These are phyloP conservation scores for Debaryomyces sp. DNA, from an alignment of 1,139 yeast species.

Conservation along the genomic window DNA sequence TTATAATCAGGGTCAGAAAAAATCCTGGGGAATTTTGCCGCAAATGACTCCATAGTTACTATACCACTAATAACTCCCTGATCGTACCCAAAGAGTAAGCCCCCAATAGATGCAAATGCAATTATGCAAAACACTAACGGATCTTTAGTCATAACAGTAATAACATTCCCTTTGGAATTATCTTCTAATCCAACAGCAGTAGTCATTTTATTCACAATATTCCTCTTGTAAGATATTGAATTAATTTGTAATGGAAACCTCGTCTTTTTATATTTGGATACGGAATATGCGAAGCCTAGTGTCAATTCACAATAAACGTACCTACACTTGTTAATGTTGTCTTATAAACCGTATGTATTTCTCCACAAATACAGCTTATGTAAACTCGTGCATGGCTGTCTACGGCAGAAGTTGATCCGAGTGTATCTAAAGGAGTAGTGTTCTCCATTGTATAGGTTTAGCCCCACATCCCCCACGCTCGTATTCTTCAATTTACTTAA, in stretches of 20 bases:
- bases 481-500: neutral
- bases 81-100: slow-evolving; percentile 65
- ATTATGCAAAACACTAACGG: slow-evolving; percentile 18
- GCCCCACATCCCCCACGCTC: slow-evolving; percentile 1
- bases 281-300: neutral
- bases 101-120: slow-evolving; percentile 24
- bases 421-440: neutral
- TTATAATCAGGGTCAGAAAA: slow-evolving; percentile 22
- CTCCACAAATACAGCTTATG: neutral
- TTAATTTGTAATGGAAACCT: neutral
- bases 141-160: slow-evolving; percentile 13
- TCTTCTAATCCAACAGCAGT: slow-evolving; percentile 1
- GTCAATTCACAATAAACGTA: neutral
- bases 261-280: neutral
- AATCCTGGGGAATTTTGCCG: slow-evolving; percentile 16
- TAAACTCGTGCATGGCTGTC: neutral
- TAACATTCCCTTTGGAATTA: slow-evolving; percentile 7
- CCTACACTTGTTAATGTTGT: neutral
- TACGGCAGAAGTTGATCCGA: slow-evolving; percentile 3
- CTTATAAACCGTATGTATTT: neutral
- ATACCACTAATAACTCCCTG: slow-evolving; percentile 77
- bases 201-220: neutral
- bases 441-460: neutral
- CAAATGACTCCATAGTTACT: slow-evolving; percentile 45
- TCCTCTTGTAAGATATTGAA: neutral